Percentiles rank a stretch among this genome's conserved stretches.
Conservation (phyloP, 1,284 basidiomycete genomes). For the Ustilago loliicola region DNA sequence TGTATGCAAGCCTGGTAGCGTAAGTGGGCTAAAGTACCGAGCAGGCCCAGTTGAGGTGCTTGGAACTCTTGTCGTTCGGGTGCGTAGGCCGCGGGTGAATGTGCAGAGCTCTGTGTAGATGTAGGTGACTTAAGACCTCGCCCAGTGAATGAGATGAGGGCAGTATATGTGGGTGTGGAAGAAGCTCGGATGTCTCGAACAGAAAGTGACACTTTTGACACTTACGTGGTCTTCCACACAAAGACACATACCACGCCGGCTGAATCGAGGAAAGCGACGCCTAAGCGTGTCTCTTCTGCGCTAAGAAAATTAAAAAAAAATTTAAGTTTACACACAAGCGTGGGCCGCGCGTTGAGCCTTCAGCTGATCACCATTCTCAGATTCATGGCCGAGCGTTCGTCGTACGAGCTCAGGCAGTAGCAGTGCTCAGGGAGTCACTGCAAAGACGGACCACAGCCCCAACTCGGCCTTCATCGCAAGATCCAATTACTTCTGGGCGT, state of each 20-base stretch:
- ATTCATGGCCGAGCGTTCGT: neutral
- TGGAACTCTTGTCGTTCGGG: neutral
- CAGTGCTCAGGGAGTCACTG: too few relatives aligned
- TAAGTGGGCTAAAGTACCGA: neutral
- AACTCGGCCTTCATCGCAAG: too few relatives aligned
- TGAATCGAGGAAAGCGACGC: neutral
- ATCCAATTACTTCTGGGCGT: too few relatives aligned
- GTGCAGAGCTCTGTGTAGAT: neutral
- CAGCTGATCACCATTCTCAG: slow-evolving; percentile 2
- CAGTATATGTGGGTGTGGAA: neutral
- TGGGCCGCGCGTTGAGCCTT: slow-evolving; percentile 1
- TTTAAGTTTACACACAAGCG: neutral
- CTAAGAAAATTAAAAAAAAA: neutral
- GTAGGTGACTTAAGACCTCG: neutral
- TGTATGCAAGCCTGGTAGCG: neutral
- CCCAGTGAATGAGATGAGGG: neutral
- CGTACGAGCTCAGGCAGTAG: too few relatives aligned
- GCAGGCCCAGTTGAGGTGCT: neutral
- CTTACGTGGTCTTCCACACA: slow-evolving; percentile 11
- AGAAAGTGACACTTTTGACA: slow-evolving; percentile 25
- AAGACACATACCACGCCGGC: neutral
- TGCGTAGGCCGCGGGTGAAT: too few relatives aligned
- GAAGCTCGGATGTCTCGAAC: neutral
- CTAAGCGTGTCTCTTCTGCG: neutral
- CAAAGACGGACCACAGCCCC: too few relatives aligned